Evolutionary conservation across 306 rosid species (phyloP), one percentile per base, ranked within the genome.

Genomic region (Malus sylvestris): DNA sequence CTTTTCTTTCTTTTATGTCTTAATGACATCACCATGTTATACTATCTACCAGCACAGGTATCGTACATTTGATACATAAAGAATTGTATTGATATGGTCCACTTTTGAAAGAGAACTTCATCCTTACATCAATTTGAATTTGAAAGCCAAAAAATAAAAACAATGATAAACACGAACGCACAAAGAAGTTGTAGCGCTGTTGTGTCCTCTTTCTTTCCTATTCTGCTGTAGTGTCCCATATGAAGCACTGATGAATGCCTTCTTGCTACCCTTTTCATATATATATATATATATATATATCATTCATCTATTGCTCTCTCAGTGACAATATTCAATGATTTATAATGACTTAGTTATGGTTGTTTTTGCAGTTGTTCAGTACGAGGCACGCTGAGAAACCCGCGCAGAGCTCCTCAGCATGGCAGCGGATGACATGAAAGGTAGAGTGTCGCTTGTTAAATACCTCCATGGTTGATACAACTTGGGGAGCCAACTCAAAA

Each of bases 291-390:
- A 4, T 46, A 12, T 14, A 1, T 9, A 32, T 6, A 22, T 32
- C 2, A 30, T 15, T 32, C 44, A 29, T 15, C 7, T 15, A 1
- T 63, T 0, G 27, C 0, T 0, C 40, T 30, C 44, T 8, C 8
- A 4, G 32, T 16, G 19, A 15, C 68, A 32, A 7, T 32, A 0
- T 32, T 30, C 68, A 18, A 7, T 12, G 68, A 64, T 32, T 30
- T 18, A 15, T 64, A 61, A 49, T 12, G 23, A 64, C 22, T 13
- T 6, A 27, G 29, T 27, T 27, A 9, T 64, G 44, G 44, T 64
- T 64, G n/a, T 18, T 64, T 64, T n/a, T 64, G 45, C 68, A 64
- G 68, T 64, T 64, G 77, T 73, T 44, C 77, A 59, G 44, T 73
- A 73, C 2, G 77, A 73, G 69, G 77, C 69, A 6, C 68, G 68